A percentile compares a stretch with the other conserved stretches of the same genome.
Evolutionary conservation across 768 basidiomycete genomes (phyloP).

Genomic region (Hortiboletus campestris): DNA sequence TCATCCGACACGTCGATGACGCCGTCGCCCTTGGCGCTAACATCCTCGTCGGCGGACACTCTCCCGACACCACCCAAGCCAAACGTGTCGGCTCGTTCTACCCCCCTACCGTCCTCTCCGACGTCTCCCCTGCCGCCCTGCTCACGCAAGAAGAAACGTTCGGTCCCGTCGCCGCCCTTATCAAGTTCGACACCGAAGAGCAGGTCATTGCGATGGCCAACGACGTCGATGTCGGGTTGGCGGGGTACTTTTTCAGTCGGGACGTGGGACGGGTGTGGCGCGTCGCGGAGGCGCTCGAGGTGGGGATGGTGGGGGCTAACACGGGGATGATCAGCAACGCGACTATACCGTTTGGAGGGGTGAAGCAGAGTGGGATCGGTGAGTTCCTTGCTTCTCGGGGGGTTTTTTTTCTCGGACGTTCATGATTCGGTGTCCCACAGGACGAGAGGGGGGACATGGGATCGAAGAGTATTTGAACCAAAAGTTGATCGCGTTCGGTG

Average conservation of each 20-base stretch:
- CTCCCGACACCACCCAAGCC: constrained; percentile 40
- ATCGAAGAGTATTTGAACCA: constrained; percentile 86
- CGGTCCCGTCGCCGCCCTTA: constrained; percentile 85
- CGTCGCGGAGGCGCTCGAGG: constrained; percentile 91
- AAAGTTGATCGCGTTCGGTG: constrained; percentile 81
- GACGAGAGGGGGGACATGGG: constrained; percentile 87
- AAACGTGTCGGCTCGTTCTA: constrained; percentile 58
- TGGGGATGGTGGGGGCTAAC: constrained; percentile 89
- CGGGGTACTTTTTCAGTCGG: constrained; percentile 89
- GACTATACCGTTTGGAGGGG: constrained; percentile 83
- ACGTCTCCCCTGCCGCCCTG: constrained; percentile 68
- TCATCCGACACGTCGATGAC: constrained; percentile 81
- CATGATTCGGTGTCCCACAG: constrained; percentile 26
- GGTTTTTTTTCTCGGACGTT: not conserved
- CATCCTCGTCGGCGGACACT: constrained; percentile 85
- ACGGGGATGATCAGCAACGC: constrained; percentile 78
- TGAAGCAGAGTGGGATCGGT: constrained; percentile 85
- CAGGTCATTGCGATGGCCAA: constrained; percentile 89
- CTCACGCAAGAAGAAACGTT: constrained; percentile 90
- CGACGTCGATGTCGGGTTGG: constrained; percentile 76
- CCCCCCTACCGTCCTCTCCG: constrained; percentile 83
- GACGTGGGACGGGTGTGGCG: constrained; percentile 92
- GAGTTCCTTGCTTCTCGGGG: constrained; percentile 13
- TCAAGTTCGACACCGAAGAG: constrained; percentile 91
- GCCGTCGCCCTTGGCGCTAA: constrained; percentile 84